Evolutionary conservation across 495 filamentous ascomycete genomes (phyloP).

Genomic region (Talaromyces trachyspermus): DNA sequence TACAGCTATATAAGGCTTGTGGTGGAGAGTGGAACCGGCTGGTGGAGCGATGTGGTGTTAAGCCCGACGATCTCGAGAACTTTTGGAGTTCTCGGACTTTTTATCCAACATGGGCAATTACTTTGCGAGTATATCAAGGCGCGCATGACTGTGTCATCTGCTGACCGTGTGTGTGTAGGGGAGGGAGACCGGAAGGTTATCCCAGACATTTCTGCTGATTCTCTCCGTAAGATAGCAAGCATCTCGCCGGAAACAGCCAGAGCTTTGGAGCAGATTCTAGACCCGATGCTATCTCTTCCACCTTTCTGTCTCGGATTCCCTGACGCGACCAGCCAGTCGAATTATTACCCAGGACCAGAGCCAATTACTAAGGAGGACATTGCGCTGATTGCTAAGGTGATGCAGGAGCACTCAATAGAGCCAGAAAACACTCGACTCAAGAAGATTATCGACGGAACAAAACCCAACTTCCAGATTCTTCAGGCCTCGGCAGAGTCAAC

Average conservation of each 20-base stretch:
- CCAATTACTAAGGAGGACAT: constrained; percentile 17
- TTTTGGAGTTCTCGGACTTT: constrained; percentile 12
- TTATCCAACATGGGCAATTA: constrained; percentile 15
- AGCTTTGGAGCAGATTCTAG: constrained; percentile 2
- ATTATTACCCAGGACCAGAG: constrained; percentile 22
- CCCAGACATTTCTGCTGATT: constrained; percentile 13
- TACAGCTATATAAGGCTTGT: constrained; percentile 26
- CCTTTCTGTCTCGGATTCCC: constrained; percentile 20
- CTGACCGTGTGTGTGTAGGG: too few species aligned
- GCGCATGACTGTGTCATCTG: too few species aligned
- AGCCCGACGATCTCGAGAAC: constrained; percentile 6
- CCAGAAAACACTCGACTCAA: constrained; percentile 26
- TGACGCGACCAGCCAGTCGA: constrained; percentile 12
- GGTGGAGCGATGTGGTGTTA: neutral
- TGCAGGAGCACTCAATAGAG: constrained; percentile 16
- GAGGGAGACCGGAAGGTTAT: constrained; percentile 27
- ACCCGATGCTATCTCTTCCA: constrained; percentile 10
- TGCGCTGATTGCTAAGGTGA: constrained; percentile 8
- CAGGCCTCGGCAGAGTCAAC: constrained; percentile 21
- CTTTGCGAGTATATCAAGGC: too few species aligned
- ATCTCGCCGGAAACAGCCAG: constrained; percentile 2
- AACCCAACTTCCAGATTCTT: constrained; percentile 17
- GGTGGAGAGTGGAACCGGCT: constrained; percentile 26
- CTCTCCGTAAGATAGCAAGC: constrained; percentile 11
- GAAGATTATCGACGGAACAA: constrained; percentile 7